Evolutionary conservation across 1,284 basidiomycete species (phyloP).

Genomic region (Naganishia cerealis): DNA sequence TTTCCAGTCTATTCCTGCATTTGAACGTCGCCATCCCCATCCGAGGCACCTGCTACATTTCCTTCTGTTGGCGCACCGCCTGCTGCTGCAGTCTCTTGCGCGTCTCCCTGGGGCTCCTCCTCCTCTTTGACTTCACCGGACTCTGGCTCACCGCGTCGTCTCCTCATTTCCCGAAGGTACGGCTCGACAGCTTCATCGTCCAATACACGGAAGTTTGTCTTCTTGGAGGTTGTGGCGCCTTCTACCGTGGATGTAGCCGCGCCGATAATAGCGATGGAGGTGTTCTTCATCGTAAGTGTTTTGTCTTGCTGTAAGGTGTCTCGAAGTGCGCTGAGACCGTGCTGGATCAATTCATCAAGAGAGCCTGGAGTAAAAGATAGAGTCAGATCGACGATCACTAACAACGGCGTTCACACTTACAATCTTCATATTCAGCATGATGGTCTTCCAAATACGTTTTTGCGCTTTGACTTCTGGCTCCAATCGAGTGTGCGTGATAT

Average conservation of each 20-base stretch:
- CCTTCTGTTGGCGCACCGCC: constrained; percentile 42
- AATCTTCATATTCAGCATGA: constrained; percentile 79
- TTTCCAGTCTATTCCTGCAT: constrained; percentile 61
- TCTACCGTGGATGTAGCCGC: constrained; percentile 49
- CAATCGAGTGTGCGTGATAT: constrained; percentile 98
- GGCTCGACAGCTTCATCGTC: constrained; percentile 64
- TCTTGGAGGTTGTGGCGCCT: constrained; percentile 39
- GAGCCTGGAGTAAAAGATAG: constrained; percentile 59
- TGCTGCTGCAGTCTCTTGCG: constrained; percentile 45
- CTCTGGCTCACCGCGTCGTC: constrained; percentile 60
- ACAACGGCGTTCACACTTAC: constrained; percentile 59
- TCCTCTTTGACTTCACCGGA: constrained; percentile 51
- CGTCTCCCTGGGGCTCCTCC: constrained; percentile 45
- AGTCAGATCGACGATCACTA: background rate
- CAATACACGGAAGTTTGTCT: constrained; percentile 50
- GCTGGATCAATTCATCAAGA: constrained; percentile 80
- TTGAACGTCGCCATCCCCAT: constrained; percentile 68
- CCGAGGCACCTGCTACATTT: constrained; percentile 35
- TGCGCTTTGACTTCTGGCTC: constrained; percentile 92
- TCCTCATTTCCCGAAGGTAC: constrained; percentile 63
- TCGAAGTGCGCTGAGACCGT: constrained; percentile 86
- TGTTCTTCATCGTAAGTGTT: constrained; percentile 85
- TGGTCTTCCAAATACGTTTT: constrained; percentile 98
- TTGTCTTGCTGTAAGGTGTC: constrained; percentile 98
- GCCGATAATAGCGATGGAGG: constrained; percentile 86